Conservation (phyloP, 1,284 basidiomycete genomes). For the Pseudozyma tsukubaensis region DNA sequence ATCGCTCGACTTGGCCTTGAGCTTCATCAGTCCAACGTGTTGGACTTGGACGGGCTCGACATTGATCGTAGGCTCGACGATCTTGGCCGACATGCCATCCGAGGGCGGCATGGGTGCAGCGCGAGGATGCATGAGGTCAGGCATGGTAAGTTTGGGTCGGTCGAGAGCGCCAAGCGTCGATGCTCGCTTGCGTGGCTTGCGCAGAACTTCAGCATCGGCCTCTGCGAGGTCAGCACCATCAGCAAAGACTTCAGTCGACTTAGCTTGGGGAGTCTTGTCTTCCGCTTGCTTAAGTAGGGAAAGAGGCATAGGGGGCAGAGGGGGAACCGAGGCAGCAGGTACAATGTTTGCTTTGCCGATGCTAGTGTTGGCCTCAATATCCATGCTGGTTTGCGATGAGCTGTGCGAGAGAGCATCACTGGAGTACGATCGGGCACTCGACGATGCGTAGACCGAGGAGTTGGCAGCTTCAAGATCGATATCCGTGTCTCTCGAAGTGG, state of each 20-base stretch:
- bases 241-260: constrained; percentile 11
- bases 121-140: constrained; percentile 40
- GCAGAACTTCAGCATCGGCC: background rate
- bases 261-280: constrained; percentile 17
- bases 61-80: constrained; percentile 14
- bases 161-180: constrained; percentile 44
- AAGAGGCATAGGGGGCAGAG: constrained; percentile 44
- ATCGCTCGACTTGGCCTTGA: constrained; percentile 41
- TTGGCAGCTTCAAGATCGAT: constrained; percentile 39
- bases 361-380: constrained; percentile 43
- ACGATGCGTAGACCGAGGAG: constrained; percentile 21
- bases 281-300: constrained; percentile 23
- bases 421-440: constrained; percentile 24
- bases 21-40: constrained; percentile 21
- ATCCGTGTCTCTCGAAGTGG: constrained; percentile 7
- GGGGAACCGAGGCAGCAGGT: constrained; percentile 33
- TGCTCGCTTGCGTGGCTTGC: constrained; percentile 27
- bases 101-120: constrained; percentile 40
- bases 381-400: constrained; percentile 49
- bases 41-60: constrained; percentile 34
- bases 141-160: constrained; percentile 29
- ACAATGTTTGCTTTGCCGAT: constrained; percentile 49
- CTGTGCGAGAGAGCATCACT: constrained; percentile 41
- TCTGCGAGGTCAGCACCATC: background rate
- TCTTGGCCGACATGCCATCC: constrained; percentile 4